Base-by-base conservation (phyloP, 2,329 filamentous ascomycete species). In the Fusarium sp. region DNA sequence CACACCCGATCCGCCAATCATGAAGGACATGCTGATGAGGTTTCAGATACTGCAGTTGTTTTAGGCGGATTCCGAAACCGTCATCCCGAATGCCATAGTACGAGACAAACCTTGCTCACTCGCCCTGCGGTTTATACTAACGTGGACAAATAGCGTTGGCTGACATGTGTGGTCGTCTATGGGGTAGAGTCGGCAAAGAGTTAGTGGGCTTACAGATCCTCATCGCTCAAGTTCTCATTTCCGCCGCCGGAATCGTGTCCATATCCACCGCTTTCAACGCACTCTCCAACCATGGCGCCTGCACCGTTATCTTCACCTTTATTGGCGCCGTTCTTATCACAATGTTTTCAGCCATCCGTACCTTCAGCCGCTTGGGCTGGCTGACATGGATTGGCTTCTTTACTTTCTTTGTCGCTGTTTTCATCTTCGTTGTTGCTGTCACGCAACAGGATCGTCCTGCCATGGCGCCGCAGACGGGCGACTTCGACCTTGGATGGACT, bases 161-260 rank as follows among this genome's bases (percentile, higher is more conserved):
- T 20, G 51, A 54, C 20, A 54, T 54, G 51, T 54, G 51, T 22
- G 51, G 42, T 7, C 51, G 51, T 2, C 51, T 54, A 6, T 54
- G 51, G 51, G 51, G 51, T 1, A 26, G 51, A 2, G 3, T 54
- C 33, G 51, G 51, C 2, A 54, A n/a, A 20, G 51, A 54, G 11
- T 26, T 54, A 8, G 51, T 54, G 11, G 51, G 51, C 2, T 22
- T 54, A 5, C 51, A 54, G 4, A 54, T 54, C 8, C 40, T 54
- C 5, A 26, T 54, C 0, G 51, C 51, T 2, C 51, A 48, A n/a
- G 51, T 54, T 6, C 51, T 54, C 14, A 54, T 54, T 6, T 54
- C 51, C 2, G 51, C 51, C 2, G 51, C 51, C 20, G 51, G 51
- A 17, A 54, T 54, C 20, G 51, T 54, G 18, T 54, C 51, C 6